Evolutionary conservation across 768 basidiomycete genomes (phyloP), one percentile per base, ranked within the genome.

Genomic region (Termitomyces sp.): DNA sequence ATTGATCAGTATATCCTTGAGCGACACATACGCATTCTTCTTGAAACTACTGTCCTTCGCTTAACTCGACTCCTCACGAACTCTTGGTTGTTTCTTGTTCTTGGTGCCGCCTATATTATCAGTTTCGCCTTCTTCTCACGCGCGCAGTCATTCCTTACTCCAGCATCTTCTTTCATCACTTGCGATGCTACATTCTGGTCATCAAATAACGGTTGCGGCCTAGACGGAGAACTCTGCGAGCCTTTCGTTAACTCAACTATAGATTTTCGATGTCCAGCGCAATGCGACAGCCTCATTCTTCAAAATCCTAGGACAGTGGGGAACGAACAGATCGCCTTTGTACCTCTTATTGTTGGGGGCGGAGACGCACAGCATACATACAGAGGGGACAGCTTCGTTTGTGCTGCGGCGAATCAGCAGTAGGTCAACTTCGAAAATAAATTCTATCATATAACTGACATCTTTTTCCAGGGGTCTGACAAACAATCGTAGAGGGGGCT

Each of bases 261-360:
- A 64, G 80, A 88, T 57, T 89, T 95, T 63, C 82, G 92, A 14
- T 95, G 91, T 66, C 91, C 90, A 5, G 85, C 89, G 5, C 81
- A 81, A 51, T 89, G 89, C 62, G 71, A 74, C 45, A 70, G 69
- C 22, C 81, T 86, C 43, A 78, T 85, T 43, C 72, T 92, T 41
- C 80, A 84, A 60, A 92, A 93, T 64, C 82, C 85, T 15, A 76
- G 89, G 49, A 81, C 88, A 0, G 77, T 95, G 24, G 92, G 93
- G 22, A 68, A 81, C 47, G 69, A 81, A 53, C 74, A 85, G 58
- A 75, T 85, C 35, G 81, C 80, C 45, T 89, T 82, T 60, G 77
- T 81, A 21, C 90, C 91, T 7, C 74, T 93, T 22, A 76, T 94
- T 45, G 87, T 94, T 2, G 92, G 93, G n/a, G 93, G 93, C 17